Percentiles rank a stretch among this genome's conserved stretches.
phyloP scores from a whole-genome alignment of 2,329 filamentous ascomycete species.

The Thermothelomyces thermophilus region DNA sequence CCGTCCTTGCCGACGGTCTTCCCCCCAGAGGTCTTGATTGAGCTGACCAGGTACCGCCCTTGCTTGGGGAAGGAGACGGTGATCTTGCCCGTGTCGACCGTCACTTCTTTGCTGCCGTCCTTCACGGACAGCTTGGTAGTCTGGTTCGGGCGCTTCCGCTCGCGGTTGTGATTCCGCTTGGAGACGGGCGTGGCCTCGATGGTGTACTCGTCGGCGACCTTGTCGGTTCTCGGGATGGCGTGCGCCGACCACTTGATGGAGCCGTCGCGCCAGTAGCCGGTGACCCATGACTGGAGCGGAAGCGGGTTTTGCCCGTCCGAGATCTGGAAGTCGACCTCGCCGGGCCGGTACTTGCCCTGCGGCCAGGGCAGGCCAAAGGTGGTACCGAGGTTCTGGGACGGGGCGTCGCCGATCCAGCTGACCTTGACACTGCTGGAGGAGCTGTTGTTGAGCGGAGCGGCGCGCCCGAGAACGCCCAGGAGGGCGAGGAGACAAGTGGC shows the following conservation, averaged over 20 bases:
- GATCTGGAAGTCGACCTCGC: conserved; percentile 3
- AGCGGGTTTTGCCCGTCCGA: conserved; percentile 5
- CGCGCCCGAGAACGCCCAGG: not conserved
- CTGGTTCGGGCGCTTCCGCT: not conserved
- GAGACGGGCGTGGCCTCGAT: conserved; percentile 29
- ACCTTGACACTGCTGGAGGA: conserved; percentile 3
- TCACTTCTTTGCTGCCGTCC: conserved; percentile 31
- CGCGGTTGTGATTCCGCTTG: not conserved
- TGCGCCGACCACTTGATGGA: conserved; percentile 58
- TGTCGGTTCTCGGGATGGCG: conserved; percentile 41
- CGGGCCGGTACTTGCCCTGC: conserved; percentile 3
- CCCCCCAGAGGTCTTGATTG: conserved; percentile 35
- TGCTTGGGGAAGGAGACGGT: conserved; percentile 37
- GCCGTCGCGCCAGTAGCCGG: conserved; percentile 53
- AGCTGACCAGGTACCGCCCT: conserved; percentile 35
- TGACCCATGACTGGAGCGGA: conserved; percentile 48
- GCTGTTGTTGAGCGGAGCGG: conserved; percentile 1
- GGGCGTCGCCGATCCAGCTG: conserved; percentile 3
- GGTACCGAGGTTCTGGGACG: conserved; percentile 2
- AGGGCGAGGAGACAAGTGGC: not conserved
- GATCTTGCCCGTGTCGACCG: conserved; percentile 41
- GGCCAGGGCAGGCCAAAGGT: conserved; percentile 9
- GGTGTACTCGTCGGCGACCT: conserved; percentile 37
- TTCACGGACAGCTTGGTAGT: conserved; percentile 13
- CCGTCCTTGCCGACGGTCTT: conserved; percentile 41